Evolutionary conservation across 768 basidiomycete genomes (phyloP).

Genomic region (Russula olivacea): DNA sequence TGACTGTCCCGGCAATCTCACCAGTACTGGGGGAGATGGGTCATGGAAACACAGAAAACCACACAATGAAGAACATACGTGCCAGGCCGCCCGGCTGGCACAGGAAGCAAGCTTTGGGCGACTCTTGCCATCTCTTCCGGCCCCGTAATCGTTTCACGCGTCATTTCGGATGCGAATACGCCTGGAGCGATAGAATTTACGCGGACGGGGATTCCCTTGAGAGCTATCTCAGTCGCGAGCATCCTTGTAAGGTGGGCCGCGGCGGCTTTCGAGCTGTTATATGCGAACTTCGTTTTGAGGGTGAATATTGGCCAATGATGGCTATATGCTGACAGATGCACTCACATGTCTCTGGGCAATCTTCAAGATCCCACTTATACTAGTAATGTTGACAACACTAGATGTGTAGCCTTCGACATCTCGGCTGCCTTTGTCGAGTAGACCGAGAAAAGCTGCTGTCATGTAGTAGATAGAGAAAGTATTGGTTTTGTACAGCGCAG

Average conservation of each 20-base stretch:
- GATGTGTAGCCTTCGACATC: conserved; percentile 55
- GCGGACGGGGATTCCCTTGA: conserved; percentile 62
- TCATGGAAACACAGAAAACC: background rate
- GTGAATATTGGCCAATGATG: background rate
- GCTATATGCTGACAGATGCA: conserved; percentile 2
- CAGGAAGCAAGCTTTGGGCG: conserved; percentile 51
- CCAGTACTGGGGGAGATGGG: conserved; percentile 40
- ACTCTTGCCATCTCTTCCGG: conserved; percentile 46
- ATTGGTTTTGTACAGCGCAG: conserved; percentile 57
- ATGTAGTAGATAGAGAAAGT: conserved; percentile 73
- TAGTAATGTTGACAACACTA: conserved; percentile 70
- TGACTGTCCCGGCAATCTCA: conserved; percentile 72
- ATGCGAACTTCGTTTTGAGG: conserved; percentile 53
- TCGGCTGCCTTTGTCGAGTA: conserved; percentile 65
- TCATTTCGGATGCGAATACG: conserved; percentile 74
- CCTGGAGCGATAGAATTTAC: conserved; percentile 72
- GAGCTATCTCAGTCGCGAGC: conserved; percentile 67
- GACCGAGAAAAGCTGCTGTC: conserved; percentile 67
- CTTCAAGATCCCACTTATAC: conserved; percentile 67
- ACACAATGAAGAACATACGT: conserved; percentile 42
- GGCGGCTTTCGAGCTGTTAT: conserved; percentile 78
- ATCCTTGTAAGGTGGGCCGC: conserved; percentile 71
- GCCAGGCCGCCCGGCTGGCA: conserved; percentile 61
- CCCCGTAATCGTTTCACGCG: conserved; percentile 43
- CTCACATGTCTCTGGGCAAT: conserved; percentile 73